Conservation (phyloP, 495 filamentous ascomycete genomes). For the Hypoxylon perforatum region DNA sequence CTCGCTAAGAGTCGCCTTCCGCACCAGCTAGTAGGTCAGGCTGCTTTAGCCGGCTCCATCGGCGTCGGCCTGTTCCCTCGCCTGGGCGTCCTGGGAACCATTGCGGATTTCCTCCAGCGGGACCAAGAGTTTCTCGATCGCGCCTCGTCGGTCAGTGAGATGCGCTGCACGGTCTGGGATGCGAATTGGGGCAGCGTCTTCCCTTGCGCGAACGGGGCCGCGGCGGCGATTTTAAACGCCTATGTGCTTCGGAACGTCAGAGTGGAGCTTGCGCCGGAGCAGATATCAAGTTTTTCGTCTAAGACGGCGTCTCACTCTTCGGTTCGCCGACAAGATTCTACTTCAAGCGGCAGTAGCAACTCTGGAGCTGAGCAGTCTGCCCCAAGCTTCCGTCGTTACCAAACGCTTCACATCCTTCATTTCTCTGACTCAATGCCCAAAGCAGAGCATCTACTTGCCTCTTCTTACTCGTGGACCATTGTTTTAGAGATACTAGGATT, state of each 20-base stretch:
- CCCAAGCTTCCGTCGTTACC: background rate
- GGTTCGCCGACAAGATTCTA: background rate
- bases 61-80: background rate
- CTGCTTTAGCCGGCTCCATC: background rate
- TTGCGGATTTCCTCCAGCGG: background rate
- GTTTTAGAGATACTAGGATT: background rate
- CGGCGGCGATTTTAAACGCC: background rate
- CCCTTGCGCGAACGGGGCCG: background rate
- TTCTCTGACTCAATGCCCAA: background rate
- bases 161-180: background rate
- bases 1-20: background rate
- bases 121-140: slow-evolving; percentile 1
- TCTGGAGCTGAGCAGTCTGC: background rate
- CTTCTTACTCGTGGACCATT: background rate
- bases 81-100: background rate
- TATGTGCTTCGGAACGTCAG: background rate
- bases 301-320: background rate
- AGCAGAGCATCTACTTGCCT: background rate
- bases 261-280: background rate
- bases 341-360: background rate
- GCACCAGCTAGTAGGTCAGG: background rate
- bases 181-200: background rate
- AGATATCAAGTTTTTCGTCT: background rate
- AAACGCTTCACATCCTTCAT: background rate
- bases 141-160: background rate